phyloP scores from a whole-genome alignment of 768 basidiomycete genomes.

The Russula abietina region DNA sequence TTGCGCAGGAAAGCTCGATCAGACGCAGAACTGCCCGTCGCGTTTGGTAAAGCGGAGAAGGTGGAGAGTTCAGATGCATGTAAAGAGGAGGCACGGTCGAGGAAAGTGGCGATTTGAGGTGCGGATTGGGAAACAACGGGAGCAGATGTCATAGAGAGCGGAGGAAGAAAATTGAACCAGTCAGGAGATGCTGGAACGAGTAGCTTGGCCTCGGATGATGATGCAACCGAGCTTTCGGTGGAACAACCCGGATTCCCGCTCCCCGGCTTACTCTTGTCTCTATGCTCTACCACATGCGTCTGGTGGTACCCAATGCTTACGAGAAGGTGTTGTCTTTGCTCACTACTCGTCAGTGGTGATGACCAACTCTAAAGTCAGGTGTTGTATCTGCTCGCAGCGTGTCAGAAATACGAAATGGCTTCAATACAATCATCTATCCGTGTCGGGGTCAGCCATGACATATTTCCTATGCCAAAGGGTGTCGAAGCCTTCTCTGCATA shows the following conservation, averaged over 20 bases:
- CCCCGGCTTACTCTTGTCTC: constrained; percentile 3
- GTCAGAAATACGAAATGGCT: constrained; percentile 27
- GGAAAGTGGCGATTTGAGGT: constrained; percentile 41
- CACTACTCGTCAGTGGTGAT: too few relatives aligned
- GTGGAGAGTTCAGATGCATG: constrained; percentile 45
- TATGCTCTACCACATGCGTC: neutral
- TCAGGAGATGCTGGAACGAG: constrained; percentile 37
- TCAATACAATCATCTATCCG: neutral
- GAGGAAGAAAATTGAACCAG: constrained; percentile 50
- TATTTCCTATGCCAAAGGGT: neutral
- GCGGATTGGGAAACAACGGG: constrained; percentile 36
- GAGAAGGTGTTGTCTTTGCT: neutral
- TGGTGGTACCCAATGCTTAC: neutral
- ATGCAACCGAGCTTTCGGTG: too few relatives aligned
- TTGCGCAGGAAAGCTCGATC: constrained; percentile 15
- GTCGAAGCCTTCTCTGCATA: neutral
- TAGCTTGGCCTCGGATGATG: constrained; percentile 24
- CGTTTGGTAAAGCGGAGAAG: constrained; percentile 48
- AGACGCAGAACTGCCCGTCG: neutral
- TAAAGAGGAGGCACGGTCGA: constrained; percentile 42
- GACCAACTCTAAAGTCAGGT: neutral
- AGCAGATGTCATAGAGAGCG: constrained; percentile 33
- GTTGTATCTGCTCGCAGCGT: constrained; percentile 17
- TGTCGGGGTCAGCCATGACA: neutral
- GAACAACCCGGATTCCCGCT: too few relatives aligned